These are phyloP conservation scores for Claviceps spartinae DNA, from an alignment of 2,329 filamentous ascomycete species.

Conservation along the genomic window DNA sequence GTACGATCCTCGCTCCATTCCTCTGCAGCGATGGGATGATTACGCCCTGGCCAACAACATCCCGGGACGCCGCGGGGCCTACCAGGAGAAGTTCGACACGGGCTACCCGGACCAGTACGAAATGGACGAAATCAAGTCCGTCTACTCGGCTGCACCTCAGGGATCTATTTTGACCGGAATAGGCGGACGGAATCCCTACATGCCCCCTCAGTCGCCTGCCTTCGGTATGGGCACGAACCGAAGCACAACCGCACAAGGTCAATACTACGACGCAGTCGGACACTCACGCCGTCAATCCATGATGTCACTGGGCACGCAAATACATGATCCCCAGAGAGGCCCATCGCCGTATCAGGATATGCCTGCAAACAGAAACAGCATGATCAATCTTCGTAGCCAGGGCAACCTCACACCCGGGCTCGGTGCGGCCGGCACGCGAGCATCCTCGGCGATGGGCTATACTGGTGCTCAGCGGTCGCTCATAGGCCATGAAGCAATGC, in stretches of 20 bases:
- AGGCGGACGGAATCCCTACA: slow-evolving; percentile 56
- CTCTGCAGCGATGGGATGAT: slow-evolving; percentile 93
- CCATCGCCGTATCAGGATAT: slow-evolving; percentile 46
- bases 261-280: slow-evolving; percentile 35
- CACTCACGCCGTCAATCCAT: slow-evolving; percentile 56
- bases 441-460: slow-evolving; percentile 34
- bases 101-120: slow-evolving; percentile 71
- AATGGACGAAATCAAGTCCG: slow-evolving; percentile 95
- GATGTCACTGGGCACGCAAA: slow-evolving; percentile 46
- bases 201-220: slow-evolving; percentile 72
- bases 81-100: slow-evolving; percentile 49
- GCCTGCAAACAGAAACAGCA: slow-evolving; percentile 42
- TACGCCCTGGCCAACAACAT: slow-evolving; percentile 79
- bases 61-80: slow-evolving; percentile 72
- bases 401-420: slow-evolving; percentile 33
- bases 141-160: slow-evolving; percentile 83
- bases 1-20: slow-evolving; percentile 86
- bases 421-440: slow-evolving; percentile 19
- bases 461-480: slow-evolving; percentile 32
- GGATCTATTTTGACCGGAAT: slow-evolving; percentile 83
- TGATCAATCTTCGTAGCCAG: slow-evolving; percentile 42
- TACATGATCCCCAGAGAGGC: slow-evolving; percentile 32
- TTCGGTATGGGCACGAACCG: slow-evolving; percentile 40
- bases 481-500: slow-evolving; percentile 31
- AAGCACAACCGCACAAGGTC: slow-evolving; percentile 25